Conservation (phyloP, 129 eudicot species). For the Apium graveolens region DNA sequence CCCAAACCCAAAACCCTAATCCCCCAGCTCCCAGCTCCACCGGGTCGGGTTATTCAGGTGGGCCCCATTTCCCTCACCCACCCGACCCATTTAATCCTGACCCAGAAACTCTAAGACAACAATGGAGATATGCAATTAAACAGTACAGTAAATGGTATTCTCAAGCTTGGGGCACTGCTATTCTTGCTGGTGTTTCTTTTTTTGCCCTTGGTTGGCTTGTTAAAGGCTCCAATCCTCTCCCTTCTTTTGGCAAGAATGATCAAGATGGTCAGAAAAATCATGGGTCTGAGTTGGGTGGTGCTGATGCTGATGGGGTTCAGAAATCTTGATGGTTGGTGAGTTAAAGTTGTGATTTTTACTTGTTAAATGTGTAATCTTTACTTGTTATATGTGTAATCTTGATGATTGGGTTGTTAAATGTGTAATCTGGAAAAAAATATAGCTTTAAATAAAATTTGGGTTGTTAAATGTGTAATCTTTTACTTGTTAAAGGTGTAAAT, state of each 20-base stretch:
- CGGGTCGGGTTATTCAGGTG: constrained; percentile 2
- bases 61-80: constrained; percentile 48
- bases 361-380: not conserved
- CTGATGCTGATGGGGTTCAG: not conserved
- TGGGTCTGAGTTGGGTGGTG: not conserved
- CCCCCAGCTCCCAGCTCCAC: not conserved
- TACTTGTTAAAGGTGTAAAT: not conserved
- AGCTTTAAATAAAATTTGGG: too few relatives aligned
- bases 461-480: not conserved
- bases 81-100: constrained; percentile 62
- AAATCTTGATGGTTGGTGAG: not conserved
- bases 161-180: constrained; percentile 99
- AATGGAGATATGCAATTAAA: constrained; percentile 75
- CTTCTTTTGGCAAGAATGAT: constrained; percentile 24
- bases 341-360: too few relatives aligned
- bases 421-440: too few relatives aligned
- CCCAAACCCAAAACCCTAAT: not conserved
- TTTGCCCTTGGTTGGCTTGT: constrained; percentile 96
- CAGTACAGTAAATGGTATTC: constrained; percentile 90
- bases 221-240: constrained; percentile 86
- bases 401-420: too few relatives aligned
- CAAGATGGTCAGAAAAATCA: not conserved
- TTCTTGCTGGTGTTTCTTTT: constrained; percentile 76
- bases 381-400: too few relatives aligned
- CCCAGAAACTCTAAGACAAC: constrained; percentile 69